Base-by-base conservation (phyloP, 352 stramenopile species). In the Phytophthora citrophthora region DNA sequence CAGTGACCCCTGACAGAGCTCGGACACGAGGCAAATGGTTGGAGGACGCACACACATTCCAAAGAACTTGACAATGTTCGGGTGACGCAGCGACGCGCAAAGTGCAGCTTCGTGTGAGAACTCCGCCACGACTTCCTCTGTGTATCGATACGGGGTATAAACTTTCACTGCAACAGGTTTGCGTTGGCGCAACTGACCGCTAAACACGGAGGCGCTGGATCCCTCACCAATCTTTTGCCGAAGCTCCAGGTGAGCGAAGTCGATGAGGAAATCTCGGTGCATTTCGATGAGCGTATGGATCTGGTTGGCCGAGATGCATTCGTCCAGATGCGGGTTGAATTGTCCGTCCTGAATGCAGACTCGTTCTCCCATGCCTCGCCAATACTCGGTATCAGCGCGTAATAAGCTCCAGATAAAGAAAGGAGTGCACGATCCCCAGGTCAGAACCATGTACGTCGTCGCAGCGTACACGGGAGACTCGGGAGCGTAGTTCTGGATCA, bases 71-170 rank as follows among this genome's bases (percentile, higher is more conserved):
- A 86, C 79, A 44, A 91, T 77, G 36, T 91, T 91, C 8, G 82
- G 82, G 46, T 91, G 82, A 12, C 60, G 23, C 5, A 91, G 49
- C 5, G 76, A 71, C 0, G 61, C 74, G 16, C 77, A 89, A 0
- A 91, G 51, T 12, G 79, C 82, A 1, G 78, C 82, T 59, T 91
- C 82, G 20, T 91, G 68, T 0, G 82, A 91, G 13, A 91, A 91
- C 16, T 74, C 69, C 1, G 70, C 74, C 9, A 91, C 61, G 1
- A 74, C 76, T 9, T 83, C 73, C 32, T 89, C 80, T 0, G 77
- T 84, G 52, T 88, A 83, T 4, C 72, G 51, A 32, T 48, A 47
- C 1, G 82, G 82, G 11, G 80, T 81, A 68, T 89, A 91, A 27
- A 91, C 79, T 54, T 91, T 91, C 46, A 86, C 70, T 7, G 83